Base-by-base conservation (phyloP, 1,284 basidiomycete species). In the Rhodotorula mucilaginosa region DNA sequence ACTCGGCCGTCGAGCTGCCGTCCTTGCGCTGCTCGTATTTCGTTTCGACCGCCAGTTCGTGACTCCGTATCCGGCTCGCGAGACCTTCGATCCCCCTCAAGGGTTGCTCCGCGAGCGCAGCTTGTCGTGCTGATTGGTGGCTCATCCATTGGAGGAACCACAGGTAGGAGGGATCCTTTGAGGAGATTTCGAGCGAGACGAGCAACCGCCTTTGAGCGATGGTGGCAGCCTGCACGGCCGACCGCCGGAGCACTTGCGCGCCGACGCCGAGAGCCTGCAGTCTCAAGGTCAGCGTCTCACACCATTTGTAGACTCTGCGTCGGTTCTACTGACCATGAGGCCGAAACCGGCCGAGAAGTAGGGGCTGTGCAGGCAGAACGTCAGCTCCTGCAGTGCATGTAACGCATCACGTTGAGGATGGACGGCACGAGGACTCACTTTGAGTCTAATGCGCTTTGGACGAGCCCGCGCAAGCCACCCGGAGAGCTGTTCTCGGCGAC, bases 111-210 rank as follows among this genome's bases (percentile, higher is more conserved):
- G 65, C 71, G 7, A 69, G 49, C 12, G 61, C 29, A 18, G 63
- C 62, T 34, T 71, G 68, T 1, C 65, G 76, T 49, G 80, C 80
- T 0, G 80, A 79, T 51, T 83, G 82, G 2, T 80, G 86, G 4
- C 93, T 89, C 91, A 99, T 93, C 97, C 97, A 99, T 72, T 91
- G 86, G 46, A 99, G 87, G 81, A 99, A 96, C 95, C 97, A 99
- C 51, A 93, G 90, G 81, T 99, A 98, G 3, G 95, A 86, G 44
- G 87, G 89, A 81, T 99, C 97, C 79, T 95, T 93, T 78, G 95
- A 97, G 64, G 92, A 93, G 77, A 99, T 94, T 83, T 99, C 97
- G 61, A 99, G 87, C 8, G 93, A 90, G 58, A 99, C 94, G 63
- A 99, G 88, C 84, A 99, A 86, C 47, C 96, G 88, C 34, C 97